Percentiles rank a stretch among this genome's conserved stretches.
These are phyloP conservation scores for Fusarium sp. DNA, from an alignment of 2,329 filamentous ascomycete species.

Conservation along the genomic window DNA sequence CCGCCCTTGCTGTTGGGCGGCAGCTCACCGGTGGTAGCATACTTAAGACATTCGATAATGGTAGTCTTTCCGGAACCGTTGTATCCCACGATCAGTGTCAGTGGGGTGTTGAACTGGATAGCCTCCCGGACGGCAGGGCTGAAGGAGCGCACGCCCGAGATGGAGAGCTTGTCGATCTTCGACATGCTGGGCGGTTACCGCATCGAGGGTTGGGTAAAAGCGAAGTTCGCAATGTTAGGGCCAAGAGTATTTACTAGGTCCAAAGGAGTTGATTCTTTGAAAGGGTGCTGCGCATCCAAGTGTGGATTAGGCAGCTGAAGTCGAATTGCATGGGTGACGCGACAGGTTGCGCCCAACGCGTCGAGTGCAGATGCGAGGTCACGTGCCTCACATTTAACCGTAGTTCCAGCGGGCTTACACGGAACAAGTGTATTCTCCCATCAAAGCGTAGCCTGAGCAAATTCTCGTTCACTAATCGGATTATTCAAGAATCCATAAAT, in stretches of 20 bases:
- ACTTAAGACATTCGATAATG: constrained; percentile 98
- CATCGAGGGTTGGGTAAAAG: constrained; percentile 9
- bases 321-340: constrained; percentile 22
- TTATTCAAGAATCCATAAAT: background rate
- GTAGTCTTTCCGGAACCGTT: constrained; percentile 99
- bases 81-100: constrained; percentile 96
- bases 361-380: constrained; percentile 31
- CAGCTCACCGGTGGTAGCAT: constrained; percentile 93
- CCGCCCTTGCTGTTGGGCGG: constrained; percentile 92
- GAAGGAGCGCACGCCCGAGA: constrained; percentile 87
- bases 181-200: constrained; percentile 64
- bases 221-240: background rate
- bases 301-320: constrained; percentile 16
- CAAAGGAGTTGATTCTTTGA: background rate
- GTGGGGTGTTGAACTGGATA: constrained; percentile 88
- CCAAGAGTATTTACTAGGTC: constrained; percentile 3
- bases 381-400: constrained; percentile 23
- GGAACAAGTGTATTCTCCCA: background rate
- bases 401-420: constrained; percentile 11
- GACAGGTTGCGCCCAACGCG: constrained; percentile 23
- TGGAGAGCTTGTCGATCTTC: constrained; percentile 89
- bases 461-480: constrained; percentile 30
- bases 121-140: constrained; percentile 79
- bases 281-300: background rate
- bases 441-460: background rate